Percentiles rank a stretch among this genome's conserved stretches.
Conservation (phyloP, 2,329 filamentous ascomycete genomes). For the Orbilia brochopaga region DNA sequence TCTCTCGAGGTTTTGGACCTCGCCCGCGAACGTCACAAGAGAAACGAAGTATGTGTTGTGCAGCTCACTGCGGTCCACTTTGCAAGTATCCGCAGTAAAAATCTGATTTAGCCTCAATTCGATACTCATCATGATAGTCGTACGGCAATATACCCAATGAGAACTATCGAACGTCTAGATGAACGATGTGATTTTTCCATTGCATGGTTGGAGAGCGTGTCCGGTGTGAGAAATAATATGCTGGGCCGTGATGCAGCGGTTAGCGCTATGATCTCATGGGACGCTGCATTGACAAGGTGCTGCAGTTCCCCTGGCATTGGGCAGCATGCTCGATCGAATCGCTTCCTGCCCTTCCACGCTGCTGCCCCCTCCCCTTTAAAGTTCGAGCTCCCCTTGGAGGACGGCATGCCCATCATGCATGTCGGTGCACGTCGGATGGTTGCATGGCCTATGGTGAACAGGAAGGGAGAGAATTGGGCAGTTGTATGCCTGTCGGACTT, state of each 20-base stretch:
- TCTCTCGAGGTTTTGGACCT: not conserved
- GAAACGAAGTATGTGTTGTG: not conserved
- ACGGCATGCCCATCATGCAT: not conserved
- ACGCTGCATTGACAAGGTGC: not conserved
- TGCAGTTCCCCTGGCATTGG: not conserved
- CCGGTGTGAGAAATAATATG: not conserved
- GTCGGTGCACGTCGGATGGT: slow-evolving; percentile 1
- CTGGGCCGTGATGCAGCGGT: not conserved
- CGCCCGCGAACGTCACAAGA: too few species aligned
- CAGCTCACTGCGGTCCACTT: not conserved
- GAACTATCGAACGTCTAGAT: not conserved
- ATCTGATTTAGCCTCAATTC: not conserved
- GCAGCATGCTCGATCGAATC: not conserved
- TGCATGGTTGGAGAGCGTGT: not conserved
- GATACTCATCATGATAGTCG: not conserved
- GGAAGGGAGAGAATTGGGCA: slow-evolving; percentile 3
- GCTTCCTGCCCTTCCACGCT: not conserved
- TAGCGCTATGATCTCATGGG: slow-evolving; percentile 1
- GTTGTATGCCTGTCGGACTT: slow-evolving; percentile 2
- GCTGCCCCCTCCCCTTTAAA: not conserved
- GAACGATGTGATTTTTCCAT: not conserved
- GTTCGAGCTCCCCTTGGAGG: not conserved
- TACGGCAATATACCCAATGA: not conserved
- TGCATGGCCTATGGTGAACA: not conserved
- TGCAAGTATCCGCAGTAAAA: not conserved